These are phyloP conservation scores for Sabuloglossum arenarium DNA, from an alignment of 495 filamentous ascomycete genomes.

Conservation along the genomic window DNA sequence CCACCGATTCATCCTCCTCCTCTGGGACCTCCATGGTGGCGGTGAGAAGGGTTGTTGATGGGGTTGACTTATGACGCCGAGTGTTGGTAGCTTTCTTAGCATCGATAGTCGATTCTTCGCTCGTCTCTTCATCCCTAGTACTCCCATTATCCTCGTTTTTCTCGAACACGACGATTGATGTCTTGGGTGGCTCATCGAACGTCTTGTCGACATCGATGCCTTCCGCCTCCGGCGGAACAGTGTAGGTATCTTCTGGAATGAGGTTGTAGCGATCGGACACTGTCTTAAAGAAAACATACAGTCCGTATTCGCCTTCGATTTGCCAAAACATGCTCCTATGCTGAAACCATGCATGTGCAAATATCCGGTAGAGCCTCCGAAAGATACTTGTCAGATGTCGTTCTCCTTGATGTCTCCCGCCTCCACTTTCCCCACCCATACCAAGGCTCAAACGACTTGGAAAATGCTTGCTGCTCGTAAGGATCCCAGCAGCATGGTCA, in stretches of 20 bases:
- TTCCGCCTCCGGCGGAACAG: slow-evolving; percentile 82
- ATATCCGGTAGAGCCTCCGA: slow-evolving; percentile 81
- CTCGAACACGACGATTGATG: background rate
- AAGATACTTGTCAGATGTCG: slow-evolving; percentile 89
- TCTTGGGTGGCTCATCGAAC: background rate
- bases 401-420: slow-evolving; percentile 31
- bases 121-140: background rate
- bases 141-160: background rate
- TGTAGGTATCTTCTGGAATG: slow-evolving; percentile 85
- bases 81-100: background rate
- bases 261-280: slow-evolving; percentile 81
- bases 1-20: background rate
- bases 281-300: slow-evolving; percentile 92
- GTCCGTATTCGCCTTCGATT: slow-evolving; percentile 66
- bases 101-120: background rate
- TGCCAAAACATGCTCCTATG: slow-evolving; percentile 91
- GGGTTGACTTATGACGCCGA: background rate
- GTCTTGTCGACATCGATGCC: slow-evolving; percentile 34
- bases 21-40: background rate
- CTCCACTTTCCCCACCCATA: slow-evolving; percentile 34
- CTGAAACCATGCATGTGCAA: slow-evolving; percentile 97
- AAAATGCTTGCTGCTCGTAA: slow-evolving; percentile 80
- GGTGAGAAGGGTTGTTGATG: background rate
- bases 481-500: slow-evolving; percentile 83
- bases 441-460: slow-evolving; percentile 65